Evolutionary conservation across 1,284 basidiomycete genomes (phyloP).

Genomic region (Lentinula novae-zelandiae): DNA sequence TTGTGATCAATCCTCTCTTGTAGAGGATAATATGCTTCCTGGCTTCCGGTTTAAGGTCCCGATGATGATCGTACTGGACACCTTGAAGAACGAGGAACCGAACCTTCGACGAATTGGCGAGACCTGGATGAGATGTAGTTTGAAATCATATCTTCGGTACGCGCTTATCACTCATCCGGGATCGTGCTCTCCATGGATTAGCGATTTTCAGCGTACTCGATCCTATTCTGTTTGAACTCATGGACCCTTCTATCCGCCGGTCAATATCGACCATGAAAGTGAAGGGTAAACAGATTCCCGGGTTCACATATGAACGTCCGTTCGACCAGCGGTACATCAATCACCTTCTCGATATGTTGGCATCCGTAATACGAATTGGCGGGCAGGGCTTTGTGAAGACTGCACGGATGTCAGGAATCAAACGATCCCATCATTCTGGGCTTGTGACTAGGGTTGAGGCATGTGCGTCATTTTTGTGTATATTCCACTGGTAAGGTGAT

Average conservation of each 20-base stretch:
- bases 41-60: constrained; percentile 83
- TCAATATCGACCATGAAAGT: constrained; percentile 47
- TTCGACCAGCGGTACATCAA: constrained; percentile 76
- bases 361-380: constrained; percentile 81
- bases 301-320: constrained; percentile 65
- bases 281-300: constrained; percentile 62
- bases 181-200: constrained; percentile 9
- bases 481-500: constrained; percentile 13
- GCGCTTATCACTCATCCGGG: constrained; percentile 16
- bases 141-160: constrained; percentile 88
- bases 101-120: constrained; percentile 75
- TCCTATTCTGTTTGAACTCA: constrained; percentile 77
- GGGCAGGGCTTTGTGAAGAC: constrained; percentile 83
- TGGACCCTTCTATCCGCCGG: constrained; percentile 66
- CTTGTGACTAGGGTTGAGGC: constrained; percentile 56
- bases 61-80: constrained; percentile 85
- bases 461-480: constrained; percentile 37
- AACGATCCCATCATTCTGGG: constrained; percentile 56
- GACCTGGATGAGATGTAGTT: constrained; percentile 92
- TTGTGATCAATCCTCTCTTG: neutral
- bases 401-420: constrained; percentile 55
- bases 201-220: constrained; percentile 66
- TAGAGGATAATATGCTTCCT: constrained; percentile 80
- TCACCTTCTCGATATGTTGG: constrained; percentile 73
- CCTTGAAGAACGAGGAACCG: constrained; percentile 74